Evolutionary conservation across 805 yeast species (phyloP).

Genomic region (Blastobotrys robertii): DNA sequence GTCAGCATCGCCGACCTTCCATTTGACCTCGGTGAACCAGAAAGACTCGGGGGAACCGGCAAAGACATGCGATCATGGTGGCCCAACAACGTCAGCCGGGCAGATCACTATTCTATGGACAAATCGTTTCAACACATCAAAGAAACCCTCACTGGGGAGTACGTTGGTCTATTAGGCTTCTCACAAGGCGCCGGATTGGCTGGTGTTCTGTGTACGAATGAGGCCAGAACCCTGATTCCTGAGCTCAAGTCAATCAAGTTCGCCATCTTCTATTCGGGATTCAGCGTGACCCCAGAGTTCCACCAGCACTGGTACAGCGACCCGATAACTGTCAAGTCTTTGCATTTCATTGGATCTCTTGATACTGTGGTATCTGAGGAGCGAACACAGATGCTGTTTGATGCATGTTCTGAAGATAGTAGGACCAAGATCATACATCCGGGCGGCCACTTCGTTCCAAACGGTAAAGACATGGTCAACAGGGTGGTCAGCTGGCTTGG

Average conservation of each 20-base stretch:
- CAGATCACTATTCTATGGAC: slow-evolving; percentile 26
- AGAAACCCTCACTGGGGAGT: slow-evolving; percentile 48
- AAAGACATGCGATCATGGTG: slow-evolving; percentile 68
- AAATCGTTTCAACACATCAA: slow-evolving; percentile 42
- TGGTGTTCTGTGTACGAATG: slow-evolving; percentile 54
- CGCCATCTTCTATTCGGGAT: slow-evolving; percentile 68
- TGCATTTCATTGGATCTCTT: slow-evolving; percentile 77
- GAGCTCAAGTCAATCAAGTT: slow-evolving; percentile 50
- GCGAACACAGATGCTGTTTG: slow-evolving; percentile 52
- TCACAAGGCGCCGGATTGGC: slow-evolving; percentile 92
- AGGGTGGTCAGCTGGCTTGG: slow-evolving; percentile 24
- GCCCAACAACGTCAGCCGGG: slow-evolving; percentile 37
- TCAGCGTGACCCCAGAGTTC: slow-evolving; percentile 21
- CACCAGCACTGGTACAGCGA: slow-evolving; percentile 26
- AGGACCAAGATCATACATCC: slow-evolving; percentile 64
- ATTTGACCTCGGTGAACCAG: slow-evolving; percentile 42
- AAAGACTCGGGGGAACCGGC: slow-evolving; percentile 36
- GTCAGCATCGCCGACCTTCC: slow-evolving; percentile 67
- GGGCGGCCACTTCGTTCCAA: slow-evolving; percentile 96
- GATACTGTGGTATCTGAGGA: slow-evolving; percentile 79
- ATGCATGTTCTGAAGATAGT: slow-evolving; percentile 35
- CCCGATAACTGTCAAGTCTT: slow-evolving; percentile 32
- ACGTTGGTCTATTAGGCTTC: slow-evolving; percentile 82
- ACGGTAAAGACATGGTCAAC: slow-evolving; percentile 48
- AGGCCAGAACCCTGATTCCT: slow-evolving; percentile 42